Base-by-base conservation (phyloP, 192 early-diverging fungal genomes). In the Backusella macrospora region DNA sequence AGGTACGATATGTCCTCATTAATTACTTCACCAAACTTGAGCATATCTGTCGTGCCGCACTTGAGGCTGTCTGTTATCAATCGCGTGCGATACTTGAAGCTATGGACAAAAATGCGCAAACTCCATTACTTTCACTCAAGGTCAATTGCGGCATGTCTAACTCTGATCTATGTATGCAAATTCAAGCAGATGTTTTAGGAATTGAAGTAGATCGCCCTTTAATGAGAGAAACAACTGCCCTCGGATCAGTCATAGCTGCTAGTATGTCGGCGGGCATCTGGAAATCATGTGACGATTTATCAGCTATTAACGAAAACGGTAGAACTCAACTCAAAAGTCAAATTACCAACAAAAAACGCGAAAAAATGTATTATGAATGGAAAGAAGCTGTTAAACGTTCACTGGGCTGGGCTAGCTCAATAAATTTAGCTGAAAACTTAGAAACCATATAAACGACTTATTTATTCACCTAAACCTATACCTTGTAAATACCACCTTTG, bases 121-220 rank as follows among this genome's bases (percentile, higher is more conserved):
- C 80, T 1, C 88, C 89, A 7, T 85, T 98, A 63, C 83, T 82
- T 10, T 71, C 85, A 23, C 83, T 98, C n/a, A 91, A 92, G 43
- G 96, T 96, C 14, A 95, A 98, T 75, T 95, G 96, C 29, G 96
- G 96, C 12, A 82, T 98, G 81, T 95, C 93, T 43, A 94, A 93
- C 82, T 96, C 95, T 39, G 93, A 96, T 72, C 67, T 94, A 43
- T 86, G 89, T 66, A 98, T 98, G 96, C 95, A 98, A 83, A 83
- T 98, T 63, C 95, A 96, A 83, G 89, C 96, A 6, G 92, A 98
- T 72, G 85, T 95, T 67, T 76, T 94, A 39, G 89, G 90, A 8
- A 92, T 96, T 55, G 83, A 91, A 34, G 94, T 96, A 16, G 81
- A 87, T 47, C 84, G 96, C 39, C 96, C 96, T 2, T 80, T 78